A percentile compares a stretch with the other conserved stretches of the same genome.
phyloP scores from a whole-genome alignment of 2,329 filamentous ascomycete genomes.

The Trichoderma simmonsii region DNA sequence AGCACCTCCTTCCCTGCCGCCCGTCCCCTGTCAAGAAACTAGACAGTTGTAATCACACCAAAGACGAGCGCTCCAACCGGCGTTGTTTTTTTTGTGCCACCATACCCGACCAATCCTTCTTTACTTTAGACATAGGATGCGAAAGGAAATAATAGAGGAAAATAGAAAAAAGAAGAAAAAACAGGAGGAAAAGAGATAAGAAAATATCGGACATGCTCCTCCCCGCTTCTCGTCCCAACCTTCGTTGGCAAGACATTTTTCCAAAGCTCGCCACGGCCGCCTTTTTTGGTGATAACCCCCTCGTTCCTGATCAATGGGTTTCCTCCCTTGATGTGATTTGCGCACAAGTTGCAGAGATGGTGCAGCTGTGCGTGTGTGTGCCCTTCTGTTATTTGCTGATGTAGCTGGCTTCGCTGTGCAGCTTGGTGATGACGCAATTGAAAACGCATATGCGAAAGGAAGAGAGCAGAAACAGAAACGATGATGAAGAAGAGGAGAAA shows the following conservation, averaged over 20 bases:
- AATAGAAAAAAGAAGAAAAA: conserved; percentile 5
- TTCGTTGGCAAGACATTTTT: conserved; percentile 11
- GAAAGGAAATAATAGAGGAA: conserved; percentile 13
- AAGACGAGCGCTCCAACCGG: conserved; percentile 18
- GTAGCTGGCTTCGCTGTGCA: conserved; percentile 13
- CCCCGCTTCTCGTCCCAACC: neutral
- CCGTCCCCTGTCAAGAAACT: conserved; percentile 15
- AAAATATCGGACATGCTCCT: conserved; percentile 1
- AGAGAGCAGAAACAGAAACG: conserved; percentile 18
- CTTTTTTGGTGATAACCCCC: conserved; percentile 15
- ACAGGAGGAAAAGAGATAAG: neutral
- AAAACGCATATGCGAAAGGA: neutral
- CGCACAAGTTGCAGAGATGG: conserved; percentile 2
- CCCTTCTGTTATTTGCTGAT: conserved; percentile 2
- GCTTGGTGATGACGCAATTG: neutral
- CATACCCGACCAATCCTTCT: conserved; percentile 15
- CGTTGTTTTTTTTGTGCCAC: conserved; percentile 12
- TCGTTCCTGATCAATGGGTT: neutral
- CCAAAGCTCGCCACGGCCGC: conserved; percentile 18
- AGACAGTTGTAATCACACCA: conserved; percentile 19
- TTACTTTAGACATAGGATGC: conserved; percentile 17
- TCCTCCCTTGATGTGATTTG: conserved; percentile 1
- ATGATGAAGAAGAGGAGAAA: neutral
- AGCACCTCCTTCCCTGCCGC: conserved; percentile 1
- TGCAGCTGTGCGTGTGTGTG: neutral